These are phyloP conservation scores for Nelumbo lutea DNA, from an alignment of 164 flowering plant genomes.

Conservation along the genomic window DNA sequence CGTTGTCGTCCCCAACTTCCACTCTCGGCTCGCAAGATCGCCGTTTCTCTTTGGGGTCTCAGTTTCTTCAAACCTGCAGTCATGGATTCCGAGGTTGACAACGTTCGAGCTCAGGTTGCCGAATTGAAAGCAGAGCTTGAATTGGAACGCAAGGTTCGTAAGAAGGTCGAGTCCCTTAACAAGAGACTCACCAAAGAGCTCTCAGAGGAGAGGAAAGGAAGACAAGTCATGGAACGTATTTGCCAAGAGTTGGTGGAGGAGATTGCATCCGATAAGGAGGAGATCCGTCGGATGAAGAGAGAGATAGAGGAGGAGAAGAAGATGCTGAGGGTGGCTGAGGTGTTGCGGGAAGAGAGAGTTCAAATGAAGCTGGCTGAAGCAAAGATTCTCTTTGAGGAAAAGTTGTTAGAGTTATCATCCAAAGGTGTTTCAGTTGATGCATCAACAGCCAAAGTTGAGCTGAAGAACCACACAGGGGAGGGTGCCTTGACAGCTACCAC, in stretches of 20 bases:
- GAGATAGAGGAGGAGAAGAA: slow-evolving; percentile 63
- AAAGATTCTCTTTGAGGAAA: slow-evolving; percentile 49
- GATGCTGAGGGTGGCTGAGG: slow-evolving; percentile 67
- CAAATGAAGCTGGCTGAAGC: slow-evolving; percentile 77
- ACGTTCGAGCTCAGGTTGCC: slow-evolving; percentile 38
- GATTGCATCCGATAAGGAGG: slow-evolving; percentile 27
- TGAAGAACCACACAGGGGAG: not conserved
- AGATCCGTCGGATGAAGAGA: slow-evolving; percentile 32
- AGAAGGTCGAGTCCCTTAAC: slow-evolving; percentile 42
- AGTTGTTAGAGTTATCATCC: slow-evolving; percentile 29
- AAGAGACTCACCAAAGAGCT: slow-evolving; percentile 41
- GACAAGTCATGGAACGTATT: slow-evolving; percentile 37
- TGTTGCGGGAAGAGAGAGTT: slow-evolving; percentile 65
- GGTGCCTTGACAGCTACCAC: no score
- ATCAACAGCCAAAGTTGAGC: not conserved
- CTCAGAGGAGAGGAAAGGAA: slow-evolving; percentile 42
- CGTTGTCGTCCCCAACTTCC: slow-evolving; percentile 33
- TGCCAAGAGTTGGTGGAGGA: slow-evolving; percentile 48
- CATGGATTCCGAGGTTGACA: slow-evolving; percentile 51
- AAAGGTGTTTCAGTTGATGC: slow-evolving; percentile 12
- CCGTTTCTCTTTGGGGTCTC: slow-evolving; percentile 53
- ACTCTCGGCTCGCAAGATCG: slow-evolving; percentile 36
- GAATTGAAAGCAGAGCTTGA: slow-evolving; percentile 54
- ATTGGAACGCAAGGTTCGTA: slow-evolving; percentile 43
- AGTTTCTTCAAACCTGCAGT: slow-evolving; percentile 29